Evolutionary conservation across 2,329 filamentous ascomycete genomes (phyloP).

Genomic region (Trichoderma sp.): DNA sequence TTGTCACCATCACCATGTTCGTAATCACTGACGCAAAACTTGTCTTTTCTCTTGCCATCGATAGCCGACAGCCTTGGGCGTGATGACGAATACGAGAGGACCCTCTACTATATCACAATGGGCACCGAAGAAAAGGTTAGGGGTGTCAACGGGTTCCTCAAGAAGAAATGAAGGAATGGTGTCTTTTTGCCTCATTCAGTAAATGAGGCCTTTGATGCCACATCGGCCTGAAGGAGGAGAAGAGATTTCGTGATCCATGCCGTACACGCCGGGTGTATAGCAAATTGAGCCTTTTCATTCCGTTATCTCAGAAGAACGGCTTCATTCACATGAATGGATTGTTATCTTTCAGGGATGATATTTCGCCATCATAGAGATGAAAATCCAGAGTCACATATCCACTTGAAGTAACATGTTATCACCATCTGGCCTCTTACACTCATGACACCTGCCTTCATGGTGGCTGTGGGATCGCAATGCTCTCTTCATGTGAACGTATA

Average conservation of each 20-base stretch:
- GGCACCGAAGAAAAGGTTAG: slow-evolving; percentile 36
- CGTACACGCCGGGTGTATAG: background rate
- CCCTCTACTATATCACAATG: slow-evolving; percentile 42
- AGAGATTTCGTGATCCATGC: background rate
- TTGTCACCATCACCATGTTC: slow-evolving; percentile 2
- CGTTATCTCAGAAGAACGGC: background rate
- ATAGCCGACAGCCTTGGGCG: slow-evolving; percentile 33
- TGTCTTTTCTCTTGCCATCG: background rate
- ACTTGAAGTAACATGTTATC: background rate
- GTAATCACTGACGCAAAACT: background rate
- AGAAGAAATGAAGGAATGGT: slow-evolving; percentile 25
- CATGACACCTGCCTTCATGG: background rate
- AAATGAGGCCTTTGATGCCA: background rate
- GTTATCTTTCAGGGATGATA: background rate
- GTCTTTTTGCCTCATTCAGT: background rate
- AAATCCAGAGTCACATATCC: background rate
- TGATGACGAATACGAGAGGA: slow-evolving; percentile 39
- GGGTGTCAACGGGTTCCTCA: slow-evolving; percentile 36
- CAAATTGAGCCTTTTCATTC: background rate
- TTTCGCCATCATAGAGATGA: background rate
- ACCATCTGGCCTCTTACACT: background rate
- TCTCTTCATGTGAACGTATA: background rate
- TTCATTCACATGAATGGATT: background rate
- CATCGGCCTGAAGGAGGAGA: background rate
- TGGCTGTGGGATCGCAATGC: background rate